A percentile compares a stretch with the other conserved stretches of the same genome.
Evolutionary conservation across 2,329 filamentous ascomycete species (phyloP).

Genomic region (Sporothrix globosa): DNA sequence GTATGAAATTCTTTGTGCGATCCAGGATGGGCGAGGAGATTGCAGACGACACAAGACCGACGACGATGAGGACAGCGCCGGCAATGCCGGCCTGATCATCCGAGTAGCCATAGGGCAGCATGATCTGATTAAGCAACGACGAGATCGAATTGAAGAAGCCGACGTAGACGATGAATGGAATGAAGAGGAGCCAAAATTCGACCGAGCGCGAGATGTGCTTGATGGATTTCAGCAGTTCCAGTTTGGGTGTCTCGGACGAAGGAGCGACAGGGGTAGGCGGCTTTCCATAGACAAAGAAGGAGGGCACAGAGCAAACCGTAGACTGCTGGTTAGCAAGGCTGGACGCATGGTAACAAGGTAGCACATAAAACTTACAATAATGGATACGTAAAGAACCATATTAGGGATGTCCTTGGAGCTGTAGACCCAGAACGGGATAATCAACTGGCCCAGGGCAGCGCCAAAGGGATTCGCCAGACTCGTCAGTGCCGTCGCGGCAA

Average conservation of each 20-base stretch:
- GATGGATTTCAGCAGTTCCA: slow-evolving; percentile 55
- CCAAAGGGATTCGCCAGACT: slow-evolving; percentile 89
- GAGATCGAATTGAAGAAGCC: slow-evolving; percentile 93
- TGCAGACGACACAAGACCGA: slow-evolving; percentile 78
- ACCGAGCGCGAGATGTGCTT: slow-evolving; percentile 60
- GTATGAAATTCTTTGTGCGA: slow-evolving; percentile 76
- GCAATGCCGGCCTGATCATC: slow-evolving; percentile 87
- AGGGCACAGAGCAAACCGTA: slow-evolving; percentile 68
- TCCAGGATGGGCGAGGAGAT: slow-evolving; percentile 82
- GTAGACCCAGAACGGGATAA: slow-evolving; percentile 76
- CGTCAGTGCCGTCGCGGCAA: slow-evolving; percentile 82
- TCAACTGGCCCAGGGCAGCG: slow-evolving; percentile 82
- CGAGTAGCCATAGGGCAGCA: slow-evolving; percentile 80
- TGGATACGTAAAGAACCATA: slow-evolving; percentile 82
- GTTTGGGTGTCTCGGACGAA: slow-evolving; percentile 64
- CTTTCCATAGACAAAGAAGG: slow-evolving; percentile 75
- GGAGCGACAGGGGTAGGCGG: slow-evolving; percentile 79
- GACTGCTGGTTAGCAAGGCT: slow-evolving; percentile 45
- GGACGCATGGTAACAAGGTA: slow-evolving; percentile 26
- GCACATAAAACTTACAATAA: slow-evolving; percentile 65
- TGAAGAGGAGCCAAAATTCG: slow-evolving; percentile 78
- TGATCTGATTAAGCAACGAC: slow-evolving; percentile 85
- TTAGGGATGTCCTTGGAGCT: slow-evolving; percentile 68
- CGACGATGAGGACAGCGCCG: slow-evolving; percentile 85
- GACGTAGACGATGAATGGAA: slow-evolving; percentile 84